Conservation (phyloP, 1,284 basidiomycete genomes). For the Cryptococcus deneoformans region DNA sequence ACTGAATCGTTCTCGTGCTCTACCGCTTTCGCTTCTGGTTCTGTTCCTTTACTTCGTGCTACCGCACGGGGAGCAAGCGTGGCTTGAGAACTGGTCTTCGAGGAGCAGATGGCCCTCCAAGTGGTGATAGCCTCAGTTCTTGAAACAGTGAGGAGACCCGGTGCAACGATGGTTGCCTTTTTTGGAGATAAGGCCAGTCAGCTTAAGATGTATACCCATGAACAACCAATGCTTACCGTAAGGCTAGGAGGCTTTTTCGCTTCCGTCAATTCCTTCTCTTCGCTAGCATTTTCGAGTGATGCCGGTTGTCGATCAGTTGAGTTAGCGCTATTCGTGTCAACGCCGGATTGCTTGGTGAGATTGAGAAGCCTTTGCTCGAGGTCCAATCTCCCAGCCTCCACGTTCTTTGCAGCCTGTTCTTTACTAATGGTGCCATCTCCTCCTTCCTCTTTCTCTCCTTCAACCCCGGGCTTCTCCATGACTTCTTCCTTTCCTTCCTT, state of each 20-base stretch:
- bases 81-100: conserved; percentile 4
- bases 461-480: conserved; percentile 1
- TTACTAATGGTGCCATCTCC: conserved; percentile 6
- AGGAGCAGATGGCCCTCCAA: conserved; percentile 44
- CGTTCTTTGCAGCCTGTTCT: conserved; percentile 13
- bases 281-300: conserved; percentile 22
- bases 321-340: conserved; percentile 7
- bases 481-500: conserved; percentile 13
- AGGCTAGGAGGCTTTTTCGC: conserved; percentile 42
- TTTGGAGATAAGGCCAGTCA: background rate
- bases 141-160: conserved; percentile 52
- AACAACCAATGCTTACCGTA: conserved; percentile 30
- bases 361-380: conserved; percentile 30
- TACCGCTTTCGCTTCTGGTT: background rate
- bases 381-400: conserved; percentile 19
- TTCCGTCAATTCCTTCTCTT: conserved; percentile 26
- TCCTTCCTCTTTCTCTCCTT: conserved; percentile 12
- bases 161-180: conserved; percentile 51
- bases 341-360: conserved; percentile 21
- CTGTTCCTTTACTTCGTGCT: conserved; percentile 7
- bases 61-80: conserved; percentile 15
- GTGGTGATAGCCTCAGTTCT: conserved; percentile 49
- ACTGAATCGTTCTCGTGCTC: background rate
- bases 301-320: background rate
- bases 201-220: background rate